Evolutionary conservation across 192 early-diverging fungal genomes (phyloP).

Genomic region (Coemansia furcata): DNA sequence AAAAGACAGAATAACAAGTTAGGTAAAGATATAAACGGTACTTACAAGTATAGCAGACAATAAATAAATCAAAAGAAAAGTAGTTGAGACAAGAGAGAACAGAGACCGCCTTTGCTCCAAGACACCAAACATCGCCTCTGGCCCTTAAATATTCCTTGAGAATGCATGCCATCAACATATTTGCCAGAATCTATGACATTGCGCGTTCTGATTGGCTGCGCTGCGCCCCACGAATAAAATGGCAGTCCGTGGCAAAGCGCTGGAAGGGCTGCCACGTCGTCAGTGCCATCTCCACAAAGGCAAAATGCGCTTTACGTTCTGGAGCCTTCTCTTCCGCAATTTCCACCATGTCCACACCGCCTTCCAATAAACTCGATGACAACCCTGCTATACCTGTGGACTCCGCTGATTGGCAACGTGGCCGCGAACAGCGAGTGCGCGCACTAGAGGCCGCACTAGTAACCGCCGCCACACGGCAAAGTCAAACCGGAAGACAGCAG

Average conservation of each 20-base stretch:
- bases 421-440: conserved; percentile 36
- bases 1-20: background rate
- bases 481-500: conserved; percentile 4
- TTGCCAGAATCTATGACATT: conserved; percentile 28
- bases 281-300: background rate
- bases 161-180: conserved; percentile 6
- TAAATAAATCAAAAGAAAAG: conserved; percentile 4
- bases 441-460: conserved; percentile 36
- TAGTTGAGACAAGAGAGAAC: conserved; percentile 9
- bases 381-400: background rate
- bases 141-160: conserved; percentile 24
- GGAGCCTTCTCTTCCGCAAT: background rate
- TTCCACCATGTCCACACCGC: background rate
- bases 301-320: background rate
- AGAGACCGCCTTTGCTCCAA: background rate
- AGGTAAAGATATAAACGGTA: background rate
- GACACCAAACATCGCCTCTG: background rate
- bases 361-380: background rate
- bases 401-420: conserved; percentile 23
- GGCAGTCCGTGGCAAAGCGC: conserved; percentile 6
- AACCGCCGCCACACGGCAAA: conserved; percentile 8
- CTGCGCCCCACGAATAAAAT: conserved; percentile 23
- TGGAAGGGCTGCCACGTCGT: conserved; percentile 17
- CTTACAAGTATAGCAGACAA: conserved; percentile 4
- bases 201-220: conserved; percentile 33